phyloP scores from a whole-genome alignment of 1,284 basidiomycete genomes.

The Limonomyces culmigenus region DNA sequence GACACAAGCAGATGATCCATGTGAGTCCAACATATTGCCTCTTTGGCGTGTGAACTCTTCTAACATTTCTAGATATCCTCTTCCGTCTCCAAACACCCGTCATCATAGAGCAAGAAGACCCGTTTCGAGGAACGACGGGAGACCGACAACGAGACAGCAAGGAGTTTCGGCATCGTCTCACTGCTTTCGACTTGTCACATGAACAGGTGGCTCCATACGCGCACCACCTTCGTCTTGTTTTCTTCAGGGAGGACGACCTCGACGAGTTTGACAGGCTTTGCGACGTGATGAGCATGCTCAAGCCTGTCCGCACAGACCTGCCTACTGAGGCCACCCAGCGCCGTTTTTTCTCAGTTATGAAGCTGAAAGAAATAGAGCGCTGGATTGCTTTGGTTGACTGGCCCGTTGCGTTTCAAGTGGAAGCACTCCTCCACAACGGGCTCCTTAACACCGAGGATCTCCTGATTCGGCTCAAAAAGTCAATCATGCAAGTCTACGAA shows the following conservation, averaged over 20 bases:
- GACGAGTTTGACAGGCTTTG: slow-evolving; percentile 33
- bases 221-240: slow-evolving; percentile 42
- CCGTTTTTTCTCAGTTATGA: slow-evolving; percentile 30
- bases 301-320: slow-evolving; percentile 20
- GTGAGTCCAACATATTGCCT: slow-evolving; percentile 12
- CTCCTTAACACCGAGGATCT: slow-evolving; percentile 37
- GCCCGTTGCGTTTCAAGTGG: slow-evolving; percentile 54
- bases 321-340: slow-evolving; percentile 27
- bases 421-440: slow-evolving; percentile 41
- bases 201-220: slow-evolving; percentile 41
- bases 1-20: slow-evolving; percentile 28
- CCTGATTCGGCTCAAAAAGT: slow-evolving; percentile 22
- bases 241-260: slow-evolving; percentile 25
- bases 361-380: slow-evolving; percentile 24
- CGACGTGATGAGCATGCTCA: slow-evolving; percentile 26
- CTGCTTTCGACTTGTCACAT: slow-evolving; percentile 35
- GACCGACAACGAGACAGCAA: slow-evolving; percentile 17
- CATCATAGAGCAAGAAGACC: slow-evolving; percentile 39
- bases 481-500: slow-evolving; percentile 22
- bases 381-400: slow-evolving; percentile 31
- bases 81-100: slow-evolving; percentile 47
- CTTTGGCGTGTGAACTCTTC: slow-evolving; percentile 5
- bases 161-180: slow-evolving; percentile 36
- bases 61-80: slow-evolving; percentile 30
- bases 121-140: slow-evolving; percentile 31